Conservation (phyloP, 2,329 filamentous ascomycete species). For the Aureobasidium sp. region DNA sequence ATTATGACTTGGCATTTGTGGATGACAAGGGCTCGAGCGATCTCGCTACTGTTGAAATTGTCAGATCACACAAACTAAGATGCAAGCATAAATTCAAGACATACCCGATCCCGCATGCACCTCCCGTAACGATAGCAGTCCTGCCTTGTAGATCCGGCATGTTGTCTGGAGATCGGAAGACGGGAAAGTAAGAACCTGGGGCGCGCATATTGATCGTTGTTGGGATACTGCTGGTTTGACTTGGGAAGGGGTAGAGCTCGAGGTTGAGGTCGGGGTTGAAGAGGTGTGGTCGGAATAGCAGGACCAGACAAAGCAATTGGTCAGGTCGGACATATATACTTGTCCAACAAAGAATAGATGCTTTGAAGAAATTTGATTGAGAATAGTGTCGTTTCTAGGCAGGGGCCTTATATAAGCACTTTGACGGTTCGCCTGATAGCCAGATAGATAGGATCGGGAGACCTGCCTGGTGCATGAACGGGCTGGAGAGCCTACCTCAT, state of each 20-base stretch:
- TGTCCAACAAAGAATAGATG: background rate
- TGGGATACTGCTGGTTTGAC: constrained; percentile 42
- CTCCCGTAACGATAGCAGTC: constrained; percentile 17
- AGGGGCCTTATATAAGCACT: background rate
- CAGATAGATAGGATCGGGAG: background rate
- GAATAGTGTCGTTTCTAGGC: background rate
- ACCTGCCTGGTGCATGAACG: background rate
- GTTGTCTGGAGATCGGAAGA: constrained; percentile 11
- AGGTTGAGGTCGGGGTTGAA: constrained; percentile 21
- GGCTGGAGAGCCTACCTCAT: constrained; percentile 2
- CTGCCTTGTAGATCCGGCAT: constrained; percentile 16
- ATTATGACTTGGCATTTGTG: constrained; percentile 23
- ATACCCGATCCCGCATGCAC: constrained; percentile 18
- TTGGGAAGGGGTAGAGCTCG: constrained; percentile 71
- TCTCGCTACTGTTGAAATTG: constrained; percentile 16
- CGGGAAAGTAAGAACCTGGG: constrained; percentile 4
- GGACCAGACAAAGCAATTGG: constrained; percentile 8
- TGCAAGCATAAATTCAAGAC: background rate
- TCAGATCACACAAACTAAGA: background rate
- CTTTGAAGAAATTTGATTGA: background rate
- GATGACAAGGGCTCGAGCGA: constrained; percentile 20
- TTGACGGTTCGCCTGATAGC: background rate
- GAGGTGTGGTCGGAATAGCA: constrained; percentile 40
- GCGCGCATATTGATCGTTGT: background rate
- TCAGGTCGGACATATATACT: constrained; percentile 8